Evolutionary conservation across 106 monocot species (phyloP), one percentile per base, ranked within the genome.

Genomic region (Dendrobium catenatum): DNA sequence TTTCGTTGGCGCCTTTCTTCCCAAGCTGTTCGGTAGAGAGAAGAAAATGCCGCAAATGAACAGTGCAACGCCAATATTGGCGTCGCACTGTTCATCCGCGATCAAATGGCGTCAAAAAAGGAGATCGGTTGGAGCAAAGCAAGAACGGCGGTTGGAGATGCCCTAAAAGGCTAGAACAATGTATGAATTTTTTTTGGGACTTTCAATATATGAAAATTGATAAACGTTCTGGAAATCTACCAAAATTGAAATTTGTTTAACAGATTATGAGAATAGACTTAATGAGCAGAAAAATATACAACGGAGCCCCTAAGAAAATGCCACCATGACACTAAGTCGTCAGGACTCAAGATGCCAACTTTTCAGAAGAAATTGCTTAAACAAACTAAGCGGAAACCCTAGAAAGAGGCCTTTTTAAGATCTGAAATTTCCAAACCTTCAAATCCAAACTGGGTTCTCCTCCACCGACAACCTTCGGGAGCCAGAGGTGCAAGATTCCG

Each of bases 401-500:
- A 76, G 20, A 49, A 49, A 26, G 49, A 76, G 20, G 6, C 7
- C 1, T 48, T 22, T 44, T 42, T 48, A 22, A 42, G 24, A 76
- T 76, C 76, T 51, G 1, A 76, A 13, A 76, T 37, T n/a, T 29
- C 67, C 79, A 79, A 17, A 79, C 79, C 79, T 79, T 24, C 24
- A 79, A 79, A 44, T 15, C 79, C 22, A 68, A 48, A 41, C 20
- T 72, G 8, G n/a, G 16, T 44, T 72, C 9, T 4, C 73, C 26
- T 31, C 79, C 42, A 10, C 18, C 37, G 9, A 44, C 79, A 10
- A 76, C 68, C 75, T 85, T 86, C 47, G 86, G 80, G 37, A 77
- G 81, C 82, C 85, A 85, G 22, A 91, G 72, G 44, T 86, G 81
- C 96, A 94, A 96, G 49, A 96, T 83, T 79, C 88, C 88, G 18